Percentiles rank a stretch among this genome's conserved stretches.
Conservation (phyloP, 2,329 filamentous ascomycete genomes). For the Teratosphaeria nubilosa region DNA sequence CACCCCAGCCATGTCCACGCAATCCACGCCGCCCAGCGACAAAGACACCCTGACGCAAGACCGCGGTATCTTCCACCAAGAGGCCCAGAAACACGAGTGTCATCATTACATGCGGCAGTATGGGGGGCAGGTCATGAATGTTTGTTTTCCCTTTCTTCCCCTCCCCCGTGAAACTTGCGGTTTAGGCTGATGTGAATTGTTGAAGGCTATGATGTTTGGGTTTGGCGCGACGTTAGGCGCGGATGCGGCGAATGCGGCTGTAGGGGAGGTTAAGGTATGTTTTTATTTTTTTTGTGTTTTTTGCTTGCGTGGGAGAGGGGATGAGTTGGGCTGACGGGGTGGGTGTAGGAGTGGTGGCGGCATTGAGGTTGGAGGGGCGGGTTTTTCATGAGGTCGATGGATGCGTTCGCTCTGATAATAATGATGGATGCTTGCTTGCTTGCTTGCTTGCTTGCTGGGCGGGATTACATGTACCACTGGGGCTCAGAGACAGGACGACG, state of each 20-base stretch:
- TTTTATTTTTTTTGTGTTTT: background rate
- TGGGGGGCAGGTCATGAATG: slow-evolving; percentile 12
- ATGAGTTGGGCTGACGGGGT: background rate
- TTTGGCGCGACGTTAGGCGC: slow-evolving; percentile 17
- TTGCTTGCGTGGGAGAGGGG: background rate
- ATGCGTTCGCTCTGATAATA: too few relatives aligned
- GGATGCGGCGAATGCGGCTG: slow-evolving; percentile 20
- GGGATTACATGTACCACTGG: too few relatives aligned
- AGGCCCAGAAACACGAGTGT: slow-evolving; percentile 18
- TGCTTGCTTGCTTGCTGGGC: too few relatives aligned
- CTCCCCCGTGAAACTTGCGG: too few relatives aligned
- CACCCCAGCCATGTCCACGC: slow-evolving; percentile 10
- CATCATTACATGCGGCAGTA: slow-evolving; percentile 24
- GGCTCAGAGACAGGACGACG: background rate
- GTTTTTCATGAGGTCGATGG: background rate
- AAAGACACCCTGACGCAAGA: slow-evolving; percentile 19
- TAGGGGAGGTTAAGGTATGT: slow-evolving; percentile 20
- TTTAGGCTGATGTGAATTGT: background rate
- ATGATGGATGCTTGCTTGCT: too few relatives aligned
- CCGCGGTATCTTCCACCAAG: slow-evolving; percentile 17
- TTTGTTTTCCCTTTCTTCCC: background rate
- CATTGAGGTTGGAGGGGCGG: slow-evolving; percentile 3
- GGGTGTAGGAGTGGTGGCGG: slow-evolving; percentile 10
- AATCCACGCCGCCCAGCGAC: slow-evolving; percentile 17
- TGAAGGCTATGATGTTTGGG: slow-evolving; percentile 16